A percentile compares a stretch with the other conserved stretches of the same genome.
Conservation (phyloP, 1,139 yeast genomes). For the Candida labiduridarum region DNA sequence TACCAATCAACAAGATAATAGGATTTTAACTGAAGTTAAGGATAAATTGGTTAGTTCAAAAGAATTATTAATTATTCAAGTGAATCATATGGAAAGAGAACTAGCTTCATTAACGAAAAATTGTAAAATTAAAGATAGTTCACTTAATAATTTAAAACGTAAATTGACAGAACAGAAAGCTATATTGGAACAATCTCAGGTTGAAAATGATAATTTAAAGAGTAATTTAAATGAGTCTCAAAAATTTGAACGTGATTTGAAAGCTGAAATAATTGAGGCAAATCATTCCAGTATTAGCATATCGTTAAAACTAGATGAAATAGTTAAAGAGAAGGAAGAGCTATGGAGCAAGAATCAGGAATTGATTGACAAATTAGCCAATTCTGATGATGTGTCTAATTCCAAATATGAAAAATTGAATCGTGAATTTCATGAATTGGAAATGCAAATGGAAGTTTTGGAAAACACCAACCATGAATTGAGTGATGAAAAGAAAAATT, state of each 20-base stretch:
- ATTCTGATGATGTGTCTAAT: not conserved
- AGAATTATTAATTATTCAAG: constrained; percentile 30
- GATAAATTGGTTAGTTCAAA: constrained; percentile 25
- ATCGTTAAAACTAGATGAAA: constrained; percentile 15
- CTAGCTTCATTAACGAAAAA: constrained; percentile 32
- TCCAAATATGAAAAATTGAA: constrained; percentile 6
- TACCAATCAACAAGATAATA: constrained; percentile 22
- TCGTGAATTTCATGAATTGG: constrained; percentile 1
- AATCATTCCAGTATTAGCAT: constrained; percentile 24
- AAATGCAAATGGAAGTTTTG: not conserved
- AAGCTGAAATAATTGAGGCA: constrained; percentile 16
- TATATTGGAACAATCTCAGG: constrained; percentile 11
- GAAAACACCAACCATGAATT: not conserved
- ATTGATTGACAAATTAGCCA: constrained; percentile 7
- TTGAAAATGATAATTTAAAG: constrained; percentile 10
- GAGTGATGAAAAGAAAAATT: not conserved
- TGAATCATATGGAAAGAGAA: constrained; percentile 33
- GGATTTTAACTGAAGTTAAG: constrained; percentile 23
- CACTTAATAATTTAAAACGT: constrained; percentile 13
- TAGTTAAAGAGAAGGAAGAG: constrained; percentile 18
- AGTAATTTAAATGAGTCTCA: constrained; percentile 24
- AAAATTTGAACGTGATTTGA: constrained; percentile 16
- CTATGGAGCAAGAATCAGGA: constrained; percentile 17
- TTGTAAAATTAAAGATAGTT: constrained; percentile 25
- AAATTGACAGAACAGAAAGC: constrained; percentile 14